A percentile compares a stretch with the other conserved stretches of the same genome.
Evolutionary conservation across 2,329 filamentous ascomycete species (phyloP).

Genomic region (Diaporthe destruens): DNA sequence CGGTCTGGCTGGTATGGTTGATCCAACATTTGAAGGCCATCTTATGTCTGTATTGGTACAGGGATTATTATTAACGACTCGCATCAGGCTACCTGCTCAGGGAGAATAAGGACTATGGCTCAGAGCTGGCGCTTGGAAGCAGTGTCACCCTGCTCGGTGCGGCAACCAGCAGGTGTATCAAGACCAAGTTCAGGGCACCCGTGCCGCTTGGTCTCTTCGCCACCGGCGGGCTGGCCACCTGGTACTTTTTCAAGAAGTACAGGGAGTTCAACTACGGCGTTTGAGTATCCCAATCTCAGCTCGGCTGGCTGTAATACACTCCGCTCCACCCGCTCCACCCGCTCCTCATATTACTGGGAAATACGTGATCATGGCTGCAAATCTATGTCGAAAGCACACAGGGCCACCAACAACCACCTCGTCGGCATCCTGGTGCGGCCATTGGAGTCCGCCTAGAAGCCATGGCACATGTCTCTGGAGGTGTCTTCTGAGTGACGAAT

Average conservation of each 20-base stretch:
- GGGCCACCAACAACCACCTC: neutral
- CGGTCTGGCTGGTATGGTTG: slow-evolving; percentile 47
- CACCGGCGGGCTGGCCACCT: slow-evolving; percentile 53
- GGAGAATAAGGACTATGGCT: slow-evolving; percentile 57
- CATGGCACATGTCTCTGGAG: neutral
- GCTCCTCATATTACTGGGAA: neutral
- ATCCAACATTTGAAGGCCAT: too few relatives aligned
- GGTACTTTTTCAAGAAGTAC: slow-evolving; percentile 58
- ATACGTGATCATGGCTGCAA: neutral
- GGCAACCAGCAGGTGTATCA: slow-evolving; percentile 54
- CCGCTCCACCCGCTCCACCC: slow-evolving; percentile 20
- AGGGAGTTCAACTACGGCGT: slow-evolving; percentile 56
- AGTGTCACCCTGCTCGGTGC: slow-evolving; percentile 54
- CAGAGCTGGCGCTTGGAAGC: slow-evolving; percentile 57
- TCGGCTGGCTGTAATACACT: neutral
- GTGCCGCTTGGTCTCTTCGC: slow-evolving; percentile 52
- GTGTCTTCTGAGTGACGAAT: neutral
- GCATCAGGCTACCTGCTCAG: slow-evolving; percentile 55
- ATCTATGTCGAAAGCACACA: neutral
- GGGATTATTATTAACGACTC: neutral
- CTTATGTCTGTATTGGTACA: too few relatives aligned
- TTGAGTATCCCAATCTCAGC: slow-evolving; percentile 41
- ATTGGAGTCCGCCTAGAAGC: neutral
- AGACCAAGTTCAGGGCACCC: slow-evolving; percentile 54
- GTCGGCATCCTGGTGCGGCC: neutral